Percentiles rank a stretch among this genome's conserved stretches.
Evolutionary conservation across 2,329 filamentous ascomycete genomes (phyloP).

Genomic region (Conoideocrella luteorostrata): DNA sequence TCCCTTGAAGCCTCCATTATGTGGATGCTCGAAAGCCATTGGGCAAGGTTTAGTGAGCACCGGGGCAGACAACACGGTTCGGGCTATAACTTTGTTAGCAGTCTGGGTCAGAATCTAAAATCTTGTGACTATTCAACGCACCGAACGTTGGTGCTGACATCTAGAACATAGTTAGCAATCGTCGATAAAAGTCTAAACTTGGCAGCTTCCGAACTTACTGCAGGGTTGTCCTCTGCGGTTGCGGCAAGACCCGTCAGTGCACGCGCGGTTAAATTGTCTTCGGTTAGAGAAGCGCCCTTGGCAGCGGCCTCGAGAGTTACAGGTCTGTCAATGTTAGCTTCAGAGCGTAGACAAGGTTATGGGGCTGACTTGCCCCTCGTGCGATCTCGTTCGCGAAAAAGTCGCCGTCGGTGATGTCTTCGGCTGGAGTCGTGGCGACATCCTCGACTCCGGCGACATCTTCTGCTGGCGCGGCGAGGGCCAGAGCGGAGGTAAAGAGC

Average conservation of each 20-base stretch:
- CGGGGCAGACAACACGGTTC: constrained; percentile 4
- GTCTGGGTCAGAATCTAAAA: background rate
- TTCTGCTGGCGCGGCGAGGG: background rate
- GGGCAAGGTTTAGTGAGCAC: constrained; percentile 1
- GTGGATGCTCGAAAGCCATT: too few species aligned
- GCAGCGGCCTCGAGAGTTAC: background rate
- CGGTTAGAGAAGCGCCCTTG: background rate
- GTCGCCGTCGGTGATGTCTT: background rate
- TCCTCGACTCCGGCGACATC: background rate
- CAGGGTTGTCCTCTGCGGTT: background rate
- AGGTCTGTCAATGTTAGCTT: background rate
- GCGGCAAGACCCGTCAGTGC: constrained; percentile 4
- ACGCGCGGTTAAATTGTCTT: background rate
- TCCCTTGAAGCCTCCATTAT: too few species aligned
- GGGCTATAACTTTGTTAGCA: background rate
- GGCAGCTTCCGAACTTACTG: constrained; percentile 3
- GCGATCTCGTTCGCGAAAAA: background rate
- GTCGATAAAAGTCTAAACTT: too few species aligned
- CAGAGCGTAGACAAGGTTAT: background rate
- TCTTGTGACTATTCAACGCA: background rate
- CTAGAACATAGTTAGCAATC: background rate
- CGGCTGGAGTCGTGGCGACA: background rate
- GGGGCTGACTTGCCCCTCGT: background rate
- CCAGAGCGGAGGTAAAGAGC: constrained; percentile 2
- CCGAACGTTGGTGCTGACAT: constrained; percentile 2